A percentile compares a stretch with the other conserved stretches of the same genome.
These are phyloP conservation scores for Musa troglodytarum DNA, from an alignment of 176 grass and related monocot genomes.

Conservation along the genomic window DNA sequence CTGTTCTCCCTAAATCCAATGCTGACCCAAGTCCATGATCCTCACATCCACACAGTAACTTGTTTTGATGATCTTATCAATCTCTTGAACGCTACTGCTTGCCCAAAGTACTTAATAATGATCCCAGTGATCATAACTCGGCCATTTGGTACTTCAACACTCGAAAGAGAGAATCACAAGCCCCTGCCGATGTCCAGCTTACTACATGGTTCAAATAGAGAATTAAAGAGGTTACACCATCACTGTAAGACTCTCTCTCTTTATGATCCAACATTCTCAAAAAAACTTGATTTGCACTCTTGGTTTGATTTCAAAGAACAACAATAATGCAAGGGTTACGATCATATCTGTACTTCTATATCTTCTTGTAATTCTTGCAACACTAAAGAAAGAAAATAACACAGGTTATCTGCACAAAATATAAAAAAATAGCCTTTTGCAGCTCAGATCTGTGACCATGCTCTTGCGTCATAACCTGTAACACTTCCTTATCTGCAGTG, in stretches of 20 bases:
- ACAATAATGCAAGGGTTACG: too few species aligned
- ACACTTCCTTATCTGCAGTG: not conserved
- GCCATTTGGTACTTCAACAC: too few species aligned
- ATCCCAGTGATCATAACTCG: too few species aligned
- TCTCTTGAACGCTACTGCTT: not conserved
- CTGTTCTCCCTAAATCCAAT: not conserved
- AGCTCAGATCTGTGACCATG: not conserved
- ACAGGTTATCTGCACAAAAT: conserved; percentile 1
- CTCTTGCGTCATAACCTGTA: not conserved
- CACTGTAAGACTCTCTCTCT: too few species aligned
- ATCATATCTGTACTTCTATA: not conserved
- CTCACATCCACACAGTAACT: not conserved
- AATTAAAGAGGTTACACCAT: too few species aligned
- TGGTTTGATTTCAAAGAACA: too few species aligned
- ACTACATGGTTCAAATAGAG: too few species aligned
- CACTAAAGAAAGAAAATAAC: not conserved
- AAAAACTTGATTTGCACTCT: too few species aligned
- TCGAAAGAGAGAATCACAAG: not conserved
- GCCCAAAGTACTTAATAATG: not conserved
- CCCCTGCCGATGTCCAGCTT: too few species aligned
- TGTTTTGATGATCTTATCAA: not conserved
- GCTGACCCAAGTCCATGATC: not conserved
- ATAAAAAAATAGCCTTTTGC: not conserved
- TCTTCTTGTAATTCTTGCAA: not conserved
- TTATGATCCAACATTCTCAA: too few species aligned